Conservation (phyloP, 225 moss, liverwort and hornwort species). For the Anthoceros angustus region DNA sequence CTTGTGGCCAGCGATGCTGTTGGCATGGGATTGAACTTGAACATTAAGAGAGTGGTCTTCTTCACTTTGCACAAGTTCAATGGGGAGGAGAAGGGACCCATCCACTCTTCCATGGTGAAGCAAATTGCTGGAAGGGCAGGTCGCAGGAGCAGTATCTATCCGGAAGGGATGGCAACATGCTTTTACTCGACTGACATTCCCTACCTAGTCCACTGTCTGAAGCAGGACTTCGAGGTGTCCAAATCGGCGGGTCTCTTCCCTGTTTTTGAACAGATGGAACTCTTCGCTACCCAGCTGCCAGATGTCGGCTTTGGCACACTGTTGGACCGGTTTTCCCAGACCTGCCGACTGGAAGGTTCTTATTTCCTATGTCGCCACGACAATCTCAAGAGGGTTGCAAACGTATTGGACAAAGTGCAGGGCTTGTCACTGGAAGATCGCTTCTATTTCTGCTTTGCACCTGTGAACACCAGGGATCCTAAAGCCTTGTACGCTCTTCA, state of each 20-base stretch:
- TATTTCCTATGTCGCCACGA: conserved; percentile 97
- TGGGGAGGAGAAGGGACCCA: conserved; percentile 73
- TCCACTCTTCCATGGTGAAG: conserved; percentile 78
- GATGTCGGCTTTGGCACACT: conserved; percentile 74
- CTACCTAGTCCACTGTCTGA: conserved; percentile 50
- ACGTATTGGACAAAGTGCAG: conserved; percentile 80
- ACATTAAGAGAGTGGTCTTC: conserved; percentile 85
- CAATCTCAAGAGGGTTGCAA: conserved; percentile 86
- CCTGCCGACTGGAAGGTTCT: conserved; percentile 83
- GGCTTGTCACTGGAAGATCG: conserved; percentile 82
- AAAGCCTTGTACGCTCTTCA: conserved; percentile 78
- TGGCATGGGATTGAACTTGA: conserved; percentile 94
- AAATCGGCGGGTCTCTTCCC: conserved; percentile 83
- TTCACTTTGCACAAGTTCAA: conserved; percentile 90
- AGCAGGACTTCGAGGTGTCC: conserved; percentile 54
- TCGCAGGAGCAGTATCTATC: conserved; percentile 74
- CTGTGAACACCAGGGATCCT: conserved; percentile 89
- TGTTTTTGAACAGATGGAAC: conserved; percentile 96
- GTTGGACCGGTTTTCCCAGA: conserved; percentile 86
- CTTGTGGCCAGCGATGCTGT: conserved; percentile 96
- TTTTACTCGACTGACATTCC: conserved; percentile 72
- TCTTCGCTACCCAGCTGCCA: conserved; percentile 92
- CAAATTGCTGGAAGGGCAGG: conserved; percentile 98
- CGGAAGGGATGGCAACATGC: conserved; percentile 80
- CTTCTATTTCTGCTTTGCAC: conserved; percentile 96